Conservation (phyloP, 768 basidiomycete species). For the Mrakia frigida region DNA sequence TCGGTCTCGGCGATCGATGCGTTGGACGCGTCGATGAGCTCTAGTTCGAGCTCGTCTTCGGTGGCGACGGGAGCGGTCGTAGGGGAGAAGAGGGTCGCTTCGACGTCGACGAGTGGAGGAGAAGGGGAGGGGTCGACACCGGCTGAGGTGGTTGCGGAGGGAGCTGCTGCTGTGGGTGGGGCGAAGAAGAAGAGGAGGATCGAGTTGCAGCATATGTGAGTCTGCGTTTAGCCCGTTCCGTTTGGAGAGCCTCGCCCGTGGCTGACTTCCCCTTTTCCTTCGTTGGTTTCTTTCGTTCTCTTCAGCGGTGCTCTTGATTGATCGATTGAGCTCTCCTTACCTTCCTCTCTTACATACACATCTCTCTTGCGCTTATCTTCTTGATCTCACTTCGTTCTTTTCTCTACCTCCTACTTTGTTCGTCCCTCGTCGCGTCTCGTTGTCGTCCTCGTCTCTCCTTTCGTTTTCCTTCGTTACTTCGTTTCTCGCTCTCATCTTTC, state of each 20-base stretch:
- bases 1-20: conserved; percentile 13
- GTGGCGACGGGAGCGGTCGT: too few relatives aligned
- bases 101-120: neutral
- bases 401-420: too few relatives aligned
- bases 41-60: neutral
- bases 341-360: too few relatives aligned
- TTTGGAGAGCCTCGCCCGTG: neutral
- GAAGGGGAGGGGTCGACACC: conserved; percentile 23
- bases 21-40: neutral
- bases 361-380: too few relatives aligned
- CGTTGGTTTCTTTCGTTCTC: too few relatives aligned
- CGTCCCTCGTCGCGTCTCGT: too few relatives aligned
- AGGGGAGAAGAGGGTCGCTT: conserved; percentile 3
- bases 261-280: neutral
- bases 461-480: too few relatives aligned
- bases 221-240: neutral
- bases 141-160: conserved; percentile 35
- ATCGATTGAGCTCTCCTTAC: too few relatives aligned
- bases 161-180: conserved; percentile 50
- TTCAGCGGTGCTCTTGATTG: neutral
- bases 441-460: too few relatives aligned
- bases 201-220: conserved; percentile 48
- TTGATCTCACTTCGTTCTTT: too few relatives aligned
- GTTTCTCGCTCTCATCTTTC: too few relatives aligned
- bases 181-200: conserved; percentile 82